A percentile compares a stretch with the other conserved stretches of the same genome.
Evolutionary conservation across 768 basidiomycete genomes (phyloP).

Genomic region (Gautieria morchelliformis): DNA sequence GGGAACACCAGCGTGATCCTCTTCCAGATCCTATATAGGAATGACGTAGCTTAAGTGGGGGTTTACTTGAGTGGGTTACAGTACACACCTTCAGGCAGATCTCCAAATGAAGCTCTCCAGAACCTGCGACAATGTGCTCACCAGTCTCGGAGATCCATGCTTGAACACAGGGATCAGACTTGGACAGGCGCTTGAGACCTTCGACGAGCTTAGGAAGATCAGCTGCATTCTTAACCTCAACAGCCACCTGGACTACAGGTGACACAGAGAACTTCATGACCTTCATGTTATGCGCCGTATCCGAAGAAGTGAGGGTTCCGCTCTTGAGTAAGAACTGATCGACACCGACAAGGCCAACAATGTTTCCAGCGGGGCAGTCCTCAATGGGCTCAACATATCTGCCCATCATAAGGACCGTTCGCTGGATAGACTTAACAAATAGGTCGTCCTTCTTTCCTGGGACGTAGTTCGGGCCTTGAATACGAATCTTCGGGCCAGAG

Average conservation of each 20-base stretch:
- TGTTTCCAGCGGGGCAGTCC: slow-evolving; percentile 98
- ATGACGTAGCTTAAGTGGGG: background rate
- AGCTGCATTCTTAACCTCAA: slow-evolving; percentile 99
- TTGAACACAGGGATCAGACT: slow-evolving; percentile 99
- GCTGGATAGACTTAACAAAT: slow-evolving; percentile 96
- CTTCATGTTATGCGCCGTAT: slow-evolving; percentile 99
- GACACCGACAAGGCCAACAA: slow-evolving; percentile 97
- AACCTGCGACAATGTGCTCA: slow-evolving; percentile 98
- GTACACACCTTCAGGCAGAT: slow-evolving; percentile 88
- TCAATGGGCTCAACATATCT: slow-evolving; percentile 97
- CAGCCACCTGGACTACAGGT: slow-evolving; percentile 97
- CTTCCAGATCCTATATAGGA: slow-evolving; percentile 82
- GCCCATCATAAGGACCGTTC: slow-evolving; percentile 99
- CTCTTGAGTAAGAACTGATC: slow-evolving; percentile 99
- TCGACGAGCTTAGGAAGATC: slow-evolving; percentile 99
- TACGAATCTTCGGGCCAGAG: slow-evolving; percentile 96
- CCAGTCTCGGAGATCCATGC: slow-evolving; percentile 87
- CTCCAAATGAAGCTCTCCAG: slow-evolving; percentile 98
- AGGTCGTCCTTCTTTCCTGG: slow-evolving; percentile 99
- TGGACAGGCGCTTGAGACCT: slow-evolving; percentile 99
- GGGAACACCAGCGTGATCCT: slow-evolving; percentile 98
- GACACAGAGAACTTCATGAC: slow-evolving; percentile 99
- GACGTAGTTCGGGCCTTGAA: slow-evolving; percentile 97
- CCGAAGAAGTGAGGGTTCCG: slow-evolving; percentile 94
- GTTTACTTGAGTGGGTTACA: background rate